A percentile compares a stretch with the other conserved stretches of the same genome.
phyloP scores from a whole-genome alignment of 2,329 filamentous ascomycete genomes.

The Shiraia bambusicola region DNA sequence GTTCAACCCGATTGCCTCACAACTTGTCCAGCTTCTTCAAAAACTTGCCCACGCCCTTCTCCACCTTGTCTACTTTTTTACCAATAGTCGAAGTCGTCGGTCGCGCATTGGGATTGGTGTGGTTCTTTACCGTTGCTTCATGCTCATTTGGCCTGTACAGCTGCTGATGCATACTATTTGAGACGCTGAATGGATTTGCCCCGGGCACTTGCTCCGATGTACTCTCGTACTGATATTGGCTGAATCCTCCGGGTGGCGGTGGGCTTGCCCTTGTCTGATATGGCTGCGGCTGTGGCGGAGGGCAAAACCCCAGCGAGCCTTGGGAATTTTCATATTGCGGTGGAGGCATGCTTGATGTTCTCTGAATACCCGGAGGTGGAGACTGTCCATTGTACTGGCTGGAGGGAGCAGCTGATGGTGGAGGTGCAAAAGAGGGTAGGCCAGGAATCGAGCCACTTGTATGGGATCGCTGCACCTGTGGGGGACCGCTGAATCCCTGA shows the following conservation, averaged over 20 bases:
- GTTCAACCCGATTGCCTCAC: constrained; percentile 6
- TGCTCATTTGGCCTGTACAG: constrained; percentile 68
- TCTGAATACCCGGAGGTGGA: constrained; percentile 29
- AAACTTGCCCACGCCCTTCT: constrained; percentile 70
- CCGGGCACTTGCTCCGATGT: constrained; percentile 33
- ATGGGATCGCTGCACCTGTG: constrained; percentile 36
- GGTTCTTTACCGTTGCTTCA: constrained; percentile 47
- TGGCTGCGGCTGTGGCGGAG: constrained; percentile 36
- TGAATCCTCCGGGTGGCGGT: constrained; percentile 59
- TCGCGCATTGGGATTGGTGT: constrained; percentile 22
- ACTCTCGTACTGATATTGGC: constrained; percentile 54
- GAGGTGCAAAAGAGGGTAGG: constrained; percentile 44
- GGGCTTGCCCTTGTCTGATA: constrained; percentile 41
- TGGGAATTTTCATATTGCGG: constrained; percentile 46
- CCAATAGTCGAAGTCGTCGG: constrained; percentile 58
- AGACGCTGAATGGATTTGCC: constrained; percentile 53
- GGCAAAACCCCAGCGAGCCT: constrained; percentile 32
- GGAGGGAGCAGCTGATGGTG: constrained; percentile 34
- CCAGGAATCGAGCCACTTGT: constrained; percentile 40
- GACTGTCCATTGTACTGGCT: constrained; percentile 24
- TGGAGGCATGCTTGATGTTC: constrained; percentile 34
- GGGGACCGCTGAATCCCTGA: constrained; percentile 37
- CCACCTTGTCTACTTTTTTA: constrained; percentile 64
- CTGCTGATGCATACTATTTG: constrained; percentile 66
- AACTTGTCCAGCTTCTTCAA: constrained; percentile 77